Percentiles rank a stretch among this genome's conserved stretches.
Evolutionary conservation across 441 rosid species (phyloP).

Genomic region (Iberis amara): DNA sequence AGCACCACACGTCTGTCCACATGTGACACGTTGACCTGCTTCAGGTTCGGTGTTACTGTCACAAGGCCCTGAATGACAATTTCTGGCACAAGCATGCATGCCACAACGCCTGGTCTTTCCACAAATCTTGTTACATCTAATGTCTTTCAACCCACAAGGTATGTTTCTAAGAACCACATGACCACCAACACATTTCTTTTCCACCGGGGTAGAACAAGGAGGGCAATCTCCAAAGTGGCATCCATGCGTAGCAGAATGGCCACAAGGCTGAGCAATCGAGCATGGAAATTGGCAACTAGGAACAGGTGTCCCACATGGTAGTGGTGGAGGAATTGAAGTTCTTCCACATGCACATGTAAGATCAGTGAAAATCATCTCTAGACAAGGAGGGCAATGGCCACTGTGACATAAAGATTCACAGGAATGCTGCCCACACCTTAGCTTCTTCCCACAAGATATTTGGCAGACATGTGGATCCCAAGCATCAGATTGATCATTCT

Average conservation of each 20-base stretch:
- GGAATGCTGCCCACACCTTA: constrained; percentile 89
- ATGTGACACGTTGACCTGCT: constrained; percentile 53
- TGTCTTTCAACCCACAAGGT: constrained; percentile 94
- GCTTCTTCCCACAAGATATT: constrained; percentile 83
- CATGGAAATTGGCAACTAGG: constrained; percentile 93
- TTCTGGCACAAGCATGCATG: constrained; percentile 87
- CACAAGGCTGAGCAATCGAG: constrained; percentile 75
- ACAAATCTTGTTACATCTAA: constrained; percentile 91
- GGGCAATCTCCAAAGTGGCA: constrained; percentile 99
- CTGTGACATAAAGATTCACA: constrained; percentile 90
- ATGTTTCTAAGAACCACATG: constrained; percentile 94
- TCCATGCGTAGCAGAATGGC: constrained; percentile 85
- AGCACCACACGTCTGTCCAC: constrained; percentile 95
- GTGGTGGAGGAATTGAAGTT: constrained; percentile 93
- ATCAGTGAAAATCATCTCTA: constrained; percentile 87
- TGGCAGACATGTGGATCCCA: constrained; percentile 95
- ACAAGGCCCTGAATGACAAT: constrained; percentile 82
- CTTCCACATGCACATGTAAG: constrained; percentile 90
- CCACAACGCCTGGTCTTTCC: constrained; percentile 97
- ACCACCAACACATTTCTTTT: constrained; percentile 92
- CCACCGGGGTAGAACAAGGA: constrained; percentile 87
- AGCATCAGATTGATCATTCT: constrained; percentile 39
- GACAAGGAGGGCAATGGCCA: constrained; percentile 97
- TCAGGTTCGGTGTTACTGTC: constrained; percentile 43
- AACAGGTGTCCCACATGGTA: constrained; percentile 87